Conservation (phyloP, 2,329 filamentous ascomycete species). For the Sarocladium oryzae region DNA sequence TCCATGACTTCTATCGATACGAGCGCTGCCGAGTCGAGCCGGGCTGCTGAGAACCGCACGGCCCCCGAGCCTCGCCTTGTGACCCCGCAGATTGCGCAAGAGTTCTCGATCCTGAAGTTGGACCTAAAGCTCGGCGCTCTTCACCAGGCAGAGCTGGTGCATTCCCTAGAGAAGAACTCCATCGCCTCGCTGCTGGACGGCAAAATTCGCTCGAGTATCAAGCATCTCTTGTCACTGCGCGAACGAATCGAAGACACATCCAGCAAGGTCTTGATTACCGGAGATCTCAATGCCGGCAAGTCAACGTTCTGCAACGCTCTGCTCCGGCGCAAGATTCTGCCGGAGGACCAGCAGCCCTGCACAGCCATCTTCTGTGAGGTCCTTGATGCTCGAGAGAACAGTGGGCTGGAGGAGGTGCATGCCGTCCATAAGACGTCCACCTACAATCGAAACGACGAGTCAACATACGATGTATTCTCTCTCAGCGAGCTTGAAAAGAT, state of each 20-base stretch:
- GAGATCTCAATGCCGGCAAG: conserved; percentile 94
- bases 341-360: conserved; percentile 96
- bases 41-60: conserved; percentile 54
- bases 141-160: conserved; percentile 84
- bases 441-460: conserved; percentile 88
- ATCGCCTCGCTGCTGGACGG: conserved; percentile 87
- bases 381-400: conserved; percentile 84
- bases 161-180: conserved; percentile 87
- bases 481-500: conserved; percentile 78
- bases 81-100: conserved; percentile 86
- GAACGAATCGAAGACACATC: conserved; percentile 96
- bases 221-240: conserved; percentile 77
- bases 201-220: conserved; percentile 89
- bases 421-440: conserved; percentile 74
- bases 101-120: conserved; percentile 92
- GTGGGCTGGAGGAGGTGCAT: conserved; percentile 88
- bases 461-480: conserved; percentile 82
- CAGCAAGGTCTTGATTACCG: conserved; percentile 93
- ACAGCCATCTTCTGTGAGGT: conserved; percentile 99
- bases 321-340: conserved; percentile 81
- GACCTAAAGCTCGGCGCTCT: conserved; percentile 85
- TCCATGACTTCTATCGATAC: conserved; percentile 63
- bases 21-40: conserved; percentile 63
- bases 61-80: conserved; percentile 73
- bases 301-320: conserved; percentile 99